These are phyloP conservation scores for Antrodiella citrinella DNA, from an alignment of 768 basidiomycete species.

Conservation along the genomic window DNA sequence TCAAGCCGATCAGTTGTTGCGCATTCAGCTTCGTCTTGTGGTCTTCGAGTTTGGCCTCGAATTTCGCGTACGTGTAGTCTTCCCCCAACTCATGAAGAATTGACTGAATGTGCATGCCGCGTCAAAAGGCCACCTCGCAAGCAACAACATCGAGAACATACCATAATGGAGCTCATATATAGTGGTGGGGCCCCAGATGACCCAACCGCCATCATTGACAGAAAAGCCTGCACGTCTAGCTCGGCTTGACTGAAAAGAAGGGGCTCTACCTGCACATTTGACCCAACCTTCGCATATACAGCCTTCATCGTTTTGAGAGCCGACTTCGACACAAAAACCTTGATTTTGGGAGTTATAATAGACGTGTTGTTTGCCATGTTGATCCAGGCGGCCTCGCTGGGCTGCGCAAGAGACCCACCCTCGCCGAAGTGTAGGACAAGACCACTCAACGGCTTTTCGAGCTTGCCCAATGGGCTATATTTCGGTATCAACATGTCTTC, in stretches of 20 bases:
- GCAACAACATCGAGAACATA: slow-evolving; percentile 22
- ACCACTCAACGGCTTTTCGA: slow-evolving; percentile 49
- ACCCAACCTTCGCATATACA: slow-evolving; percentile 45
- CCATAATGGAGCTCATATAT: slow-evolving; percentile 63
- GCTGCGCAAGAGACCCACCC: slow-evolving; percentile 46
- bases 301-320: slow-evolving; percentile 50
- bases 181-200: slow-evolving; percentile 54
- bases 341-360: slow-evolving; percentile 12
- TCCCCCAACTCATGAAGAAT: slow-evolving; percentile 17
- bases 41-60: slow-evolving; percentile 8
- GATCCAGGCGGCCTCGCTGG: slow-evolving; percentile 63
- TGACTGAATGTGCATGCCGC: slow-evolving; percentile 3
- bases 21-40: slow-evolving; percentile 9
- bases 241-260: slow-evolving; percentile 50
- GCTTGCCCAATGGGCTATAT: slow-evolving; percentile 37
- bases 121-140: background rate
- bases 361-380: slow-evolving; percentile 18
- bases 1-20: slow-evolving; percentile 13
- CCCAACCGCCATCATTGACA: slow-evolving; percentile 69
- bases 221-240: slow-evolving; percentile 57
- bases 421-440: slow-evolving; percentile 66
- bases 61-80: slow-evolving; percentile 11
- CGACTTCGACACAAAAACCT: slow-evolving; percentile 40
- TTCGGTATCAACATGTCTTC: slow-evolving; percentile 61
- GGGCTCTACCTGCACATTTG: slow-evolving; percentile 42